phyloP scores from a whole-genome alignment of 2,329 filamentous ascomycete genomes.

The Geosmithia morbida region DNA sequence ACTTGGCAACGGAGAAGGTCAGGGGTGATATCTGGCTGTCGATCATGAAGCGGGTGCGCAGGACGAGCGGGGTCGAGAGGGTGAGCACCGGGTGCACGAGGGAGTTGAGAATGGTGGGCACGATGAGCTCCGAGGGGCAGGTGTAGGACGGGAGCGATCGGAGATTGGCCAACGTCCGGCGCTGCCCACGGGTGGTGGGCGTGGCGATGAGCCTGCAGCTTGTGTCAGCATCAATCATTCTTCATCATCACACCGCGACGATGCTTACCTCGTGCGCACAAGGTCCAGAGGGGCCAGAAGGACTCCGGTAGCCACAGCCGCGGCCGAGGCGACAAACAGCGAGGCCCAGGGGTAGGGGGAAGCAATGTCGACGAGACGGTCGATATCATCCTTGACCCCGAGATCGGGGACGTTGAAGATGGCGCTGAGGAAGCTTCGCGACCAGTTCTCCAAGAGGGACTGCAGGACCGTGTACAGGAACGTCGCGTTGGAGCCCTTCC shows the following conservation, averaged over 20 bases:
- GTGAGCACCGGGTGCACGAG: conserved; percentile 72
- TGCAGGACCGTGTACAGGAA: conserved; percentile 83
- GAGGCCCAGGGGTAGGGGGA: conserved; percentile 73
- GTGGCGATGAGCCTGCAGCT: conserved; percentile 61
- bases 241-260: background rate
- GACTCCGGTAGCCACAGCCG: conserved; percentile 59
- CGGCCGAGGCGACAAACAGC: conserved; percentile 53
- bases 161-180: conserved; percentile 66
- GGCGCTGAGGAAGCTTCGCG: conserved; percentile 77
- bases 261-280: conserved; percentile 55
- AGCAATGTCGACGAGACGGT: conserved; percentile 57
- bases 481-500: conserved; percentile 86
- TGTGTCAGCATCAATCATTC: conserved; percentile 11
- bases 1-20: conserved; percentile 69
- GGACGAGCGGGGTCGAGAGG: conserved; percentile 68
- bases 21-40: conserved; percentile 70
- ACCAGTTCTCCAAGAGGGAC: conserved; percentile 83
- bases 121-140: conserved; percentile 54
- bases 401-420: conserved; percentile 81
- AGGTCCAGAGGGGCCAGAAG: conserved; percentile 80
- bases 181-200: conserved; percentile 56
- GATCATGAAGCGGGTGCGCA: conserved; percentile 73
- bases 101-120: conserved; percentile 79
- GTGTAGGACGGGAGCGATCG: conserved; percentile 65
- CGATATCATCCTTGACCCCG: conserved; percentile 60